Evolutionary conservation across 2,329 filamentous ascomycete genomes (phyloP).

Genomic region (Colletotrichum sp.): DNA sequence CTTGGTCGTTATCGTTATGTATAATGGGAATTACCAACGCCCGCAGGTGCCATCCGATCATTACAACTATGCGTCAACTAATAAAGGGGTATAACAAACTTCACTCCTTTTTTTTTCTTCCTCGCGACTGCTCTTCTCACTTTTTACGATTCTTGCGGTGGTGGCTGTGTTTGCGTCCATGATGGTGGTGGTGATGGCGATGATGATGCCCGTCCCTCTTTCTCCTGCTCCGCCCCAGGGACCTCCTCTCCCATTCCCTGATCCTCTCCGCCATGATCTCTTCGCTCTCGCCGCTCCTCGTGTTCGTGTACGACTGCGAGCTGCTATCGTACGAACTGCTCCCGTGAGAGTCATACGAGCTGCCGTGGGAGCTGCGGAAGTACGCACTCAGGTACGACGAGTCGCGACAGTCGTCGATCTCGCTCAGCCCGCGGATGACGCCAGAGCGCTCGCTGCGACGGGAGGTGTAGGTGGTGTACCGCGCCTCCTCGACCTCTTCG

Average conservation of each 20-base stretch:
- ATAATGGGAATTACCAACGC: neutral
- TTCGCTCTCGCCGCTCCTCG: neutral
- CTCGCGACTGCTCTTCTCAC: neutral
- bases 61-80: neutral
- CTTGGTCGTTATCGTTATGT: neutral
- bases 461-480: conserved; percentile 24
- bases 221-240: neutral
- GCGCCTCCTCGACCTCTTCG: conserved; percentile 25
- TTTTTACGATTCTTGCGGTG: neutral
- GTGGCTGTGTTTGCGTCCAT: neutral
- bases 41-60: neutral
- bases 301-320: neutral
- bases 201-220: neutral
- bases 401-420: neutral
- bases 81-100: neutral
- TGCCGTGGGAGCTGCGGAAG: neutral
- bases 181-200: neutral
- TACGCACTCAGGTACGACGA: neutral
- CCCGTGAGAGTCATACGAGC: neutral
- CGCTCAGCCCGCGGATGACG: neutral
- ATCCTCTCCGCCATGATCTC: neutral
- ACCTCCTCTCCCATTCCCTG: neutral
- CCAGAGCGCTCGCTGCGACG: conserved; percentile 25
- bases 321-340: neutral
- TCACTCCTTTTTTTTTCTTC: neutral